These are phyloP conservation scores for Bauhinia variegata DNA, from an alignment of 306 rosid species.

Conservation along the genomic window DNA sequence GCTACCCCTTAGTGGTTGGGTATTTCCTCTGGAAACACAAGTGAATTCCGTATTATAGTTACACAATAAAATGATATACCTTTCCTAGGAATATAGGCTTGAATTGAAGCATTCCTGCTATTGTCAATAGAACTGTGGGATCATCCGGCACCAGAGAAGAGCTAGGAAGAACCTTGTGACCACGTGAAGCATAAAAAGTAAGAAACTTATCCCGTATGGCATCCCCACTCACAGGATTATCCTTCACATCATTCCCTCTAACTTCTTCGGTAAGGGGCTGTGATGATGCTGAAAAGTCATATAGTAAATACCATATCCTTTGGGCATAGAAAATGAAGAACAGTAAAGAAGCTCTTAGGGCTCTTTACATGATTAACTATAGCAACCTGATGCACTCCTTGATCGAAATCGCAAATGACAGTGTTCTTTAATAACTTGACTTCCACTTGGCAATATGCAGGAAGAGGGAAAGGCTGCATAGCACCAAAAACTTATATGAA, in stretches of 20 bases:
- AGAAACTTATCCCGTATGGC: slow-evolving; percentile 73
- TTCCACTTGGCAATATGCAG: slow-evolving; percentile 25
- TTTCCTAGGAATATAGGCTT: slow-evolving; percentile 91
- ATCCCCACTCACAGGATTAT: slow-evolving; percentile 63
- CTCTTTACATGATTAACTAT: slow-evolving; percentile 36
- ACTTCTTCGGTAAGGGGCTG: slow-evolving; percentile 52
- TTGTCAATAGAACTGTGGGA: slow-evolving; percentile 89
- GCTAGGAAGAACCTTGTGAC: slow-evolving; percentile 86
- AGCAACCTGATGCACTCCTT: slow-evolving; percentile 53
- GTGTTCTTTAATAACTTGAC: slow-evolving; percentile 29
- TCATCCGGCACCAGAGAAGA: slow-evolving; percentile 92
- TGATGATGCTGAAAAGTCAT: slow-evolving; percentile 56
- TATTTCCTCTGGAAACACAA: background rate
- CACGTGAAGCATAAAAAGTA: slow-evolving; percentile 76
- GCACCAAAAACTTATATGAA: slow-evolving; percentile 8
- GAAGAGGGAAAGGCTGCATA: slow-evolving; percentile 41
- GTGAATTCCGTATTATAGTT: background rate
- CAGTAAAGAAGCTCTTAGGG: slow-evolving; percentile 16
- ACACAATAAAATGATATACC: slow-evolving; percentile 38
- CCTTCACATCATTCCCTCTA: slow-evolving; percentile 43
- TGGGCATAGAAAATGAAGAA: slow-evolving; percentile 15
- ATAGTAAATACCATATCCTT: slow-evolving; percentile 27
- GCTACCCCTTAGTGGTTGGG: background rate
- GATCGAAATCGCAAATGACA: slow-evolving; percentile 33
- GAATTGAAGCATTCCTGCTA: slow-evolving; percentile 98